Evolutionary conservation across 139 green algal species (phyloP), one percentile per base, ranked within the genome.

Genomic region (Microglena sp.): DNA sequence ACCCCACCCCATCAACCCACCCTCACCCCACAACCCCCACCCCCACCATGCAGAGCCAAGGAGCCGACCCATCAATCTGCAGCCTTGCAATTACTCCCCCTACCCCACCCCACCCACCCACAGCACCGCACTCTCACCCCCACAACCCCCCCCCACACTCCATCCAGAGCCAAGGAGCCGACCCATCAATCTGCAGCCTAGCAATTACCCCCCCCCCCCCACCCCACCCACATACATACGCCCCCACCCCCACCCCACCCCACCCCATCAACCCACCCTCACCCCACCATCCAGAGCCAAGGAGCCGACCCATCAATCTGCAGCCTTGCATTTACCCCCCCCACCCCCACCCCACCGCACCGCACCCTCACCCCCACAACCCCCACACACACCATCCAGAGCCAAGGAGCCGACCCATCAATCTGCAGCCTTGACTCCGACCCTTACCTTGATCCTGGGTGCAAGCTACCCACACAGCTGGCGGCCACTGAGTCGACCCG

Each of bases 281-380:
- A n/a, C n/a, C n/a, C n/a, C 11, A 11, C 40, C 40, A 44, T 55
- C 2, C 81, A 92, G 84, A 91, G 75, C 60, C 83, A 86, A 1
- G 91, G 91, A 30, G 91, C 87, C 3, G 90, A 97, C 72, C 90
- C 90, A 1, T 77, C 60, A 43, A 80, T 96, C 27, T 32, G 63
- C 22, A 88, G 74, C 11, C 69, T 89, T 8, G 76, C n/a, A n/a
- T n/a, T n/a, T n/a, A n/a, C n/a, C n/a, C n/a, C n/a, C n/a, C n/a
- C n/a, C n/a, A n/a, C n/a, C n/a, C n/a, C n/a, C 18, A 50, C 40
- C 40, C 40, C 40, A 18, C 11, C 40, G 15, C 40, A 24, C 15
- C 40, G 18, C 40, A 18, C 40, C 11, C 40, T 24, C 40, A 50
- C 40, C 15, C 40, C 11, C 40, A 50, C 40, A 50, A 50, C 40